Evolutionary conservation across 2,329 filamentous ascomycete genomes (phyloP), one percentile per base, ranked within the genome.

Genomic region (Pestalotiopsis sp.): DNA sequence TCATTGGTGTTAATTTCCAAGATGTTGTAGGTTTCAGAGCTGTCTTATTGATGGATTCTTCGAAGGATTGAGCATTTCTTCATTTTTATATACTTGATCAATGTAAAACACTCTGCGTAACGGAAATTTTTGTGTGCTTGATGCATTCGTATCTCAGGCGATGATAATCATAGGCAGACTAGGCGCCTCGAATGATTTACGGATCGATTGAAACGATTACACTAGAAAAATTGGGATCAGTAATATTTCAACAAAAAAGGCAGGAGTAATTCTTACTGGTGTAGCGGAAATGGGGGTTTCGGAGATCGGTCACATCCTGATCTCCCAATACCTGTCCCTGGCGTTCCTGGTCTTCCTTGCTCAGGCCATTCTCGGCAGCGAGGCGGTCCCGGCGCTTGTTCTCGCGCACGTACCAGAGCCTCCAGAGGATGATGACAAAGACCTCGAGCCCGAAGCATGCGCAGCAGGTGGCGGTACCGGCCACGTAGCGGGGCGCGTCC

Each of bases 321-420:
- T 77, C 75, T 6, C 72, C 75, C 59, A 76, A 76, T 6, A 75
- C 27, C 61, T 70, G 73, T 17, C 77, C 76, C 1, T 73, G 62
- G 3, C 69, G 68, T 6, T 76, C 71, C 25, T 71, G 74, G 64
- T 78, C 75, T 31, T 75, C 77, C n/a, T 71, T 64, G 2, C 74
- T 74, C 62, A 77, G 70, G 3, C 75, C 73, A 56, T 73, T 70
- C 36, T 73, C 72, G 9, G 49, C 57, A 25, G 74, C 70, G 11
- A 75, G 52, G 68, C 66, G 73, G 11, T 68, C 72, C 2, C 75
- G 75, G 17, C 73, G 68, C 41, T 38, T 68, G 66, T 77, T 77
- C 63, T 77, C 72, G 72, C 74, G 75, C 12, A 76, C 70, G 39
- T 77, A 77, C 63, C 75, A 77, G 45, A 72, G 72, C 17, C 74